Base-by-base conservation (phyloP, 2,329 filamentous ascomycete species). In the Neocucurbitaria cava region DNA sequence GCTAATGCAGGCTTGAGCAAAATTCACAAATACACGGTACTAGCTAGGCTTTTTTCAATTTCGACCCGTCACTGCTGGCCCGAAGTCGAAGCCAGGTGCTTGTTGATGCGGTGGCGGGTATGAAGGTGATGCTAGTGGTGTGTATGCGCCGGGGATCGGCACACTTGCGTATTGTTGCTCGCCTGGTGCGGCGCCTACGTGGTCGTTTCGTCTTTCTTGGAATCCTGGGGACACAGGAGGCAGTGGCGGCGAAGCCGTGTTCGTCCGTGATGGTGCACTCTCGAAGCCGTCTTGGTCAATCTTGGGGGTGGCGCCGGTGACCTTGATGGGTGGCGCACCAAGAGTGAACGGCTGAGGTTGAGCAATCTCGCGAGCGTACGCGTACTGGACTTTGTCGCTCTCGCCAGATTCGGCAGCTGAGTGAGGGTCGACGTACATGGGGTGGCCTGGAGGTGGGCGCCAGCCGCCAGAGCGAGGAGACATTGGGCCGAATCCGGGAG, bases 131-230 rank as follows among this genome's bases (percentile, higher is more conserved):
- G 72, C 68, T 42, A 81, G 70, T 6, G 81, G 78, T 50, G 76
- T 79, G 72, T 97, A 97, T 0, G 92, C 90, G 5, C 90, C 90
- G 0, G 94, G 94, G 55, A 97, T 96, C 0, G 93, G 91, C 28
- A 97, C 94, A 20, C 89, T 81, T 11, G 88, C 93, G 75, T 96
- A 97, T 44, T 87, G 86, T 66, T 89, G 86, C 82, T 97, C 94
- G 43, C 92, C 90, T 0, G 90, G 87, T 9, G 90, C 89, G 23
- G 87, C 84, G 10, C 83, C 84, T 17, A 87, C 87, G 63, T 91
- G 90, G 45, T 87, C 82, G 62, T 88, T 83, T 54, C 82, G 68
- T 48, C 79, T 80, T 65, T 83, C 80, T 45, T 75, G 69, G 39
- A 71, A 68, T 49, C 59, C 72, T 70, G 65, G 66, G 61, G 62